Percentiles rank a stretch among this genome's conserved stretches.
phyloP scores from a whole-genome alignment of 495 filamentous ascomycete species.

The Aspergillus campestris region DNA sequence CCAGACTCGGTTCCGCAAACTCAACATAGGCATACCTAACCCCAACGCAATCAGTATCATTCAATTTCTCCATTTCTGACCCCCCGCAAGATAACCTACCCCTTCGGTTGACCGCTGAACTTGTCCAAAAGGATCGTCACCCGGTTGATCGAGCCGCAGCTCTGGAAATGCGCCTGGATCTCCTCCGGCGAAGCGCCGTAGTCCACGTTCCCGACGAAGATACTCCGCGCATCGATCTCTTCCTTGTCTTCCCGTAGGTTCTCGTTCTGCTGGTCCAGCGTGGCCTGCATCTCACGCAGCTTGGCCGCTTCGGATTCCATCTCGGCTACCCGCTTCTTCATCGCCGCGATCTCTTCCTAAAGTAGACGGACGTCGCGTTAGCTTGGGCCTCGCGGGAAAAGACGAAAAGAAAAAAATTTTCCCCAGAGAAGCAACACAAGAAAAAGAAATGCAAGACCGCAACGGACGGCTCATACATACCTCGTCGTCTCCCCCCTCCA shows the following conservation, averaged over 20 bases:
- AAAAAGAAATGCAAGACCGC: not conserved
- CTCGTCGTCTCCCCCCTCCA: conserved; percentile 37
- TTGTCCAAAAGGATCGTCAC: conserved; percentile 98
- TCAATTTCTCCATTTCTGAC: conserved; percentile 21
- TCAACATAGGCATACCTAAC: conserved; percentile 96
- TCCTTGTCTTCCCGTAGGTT: conserved; percentile 88
- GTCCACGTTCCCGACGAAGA: conserved; percentile 99
- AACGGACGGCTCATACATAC: too few species aligned
- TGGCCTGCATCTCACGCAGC: conserved; percentile 91
- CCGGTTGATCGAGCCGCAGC: conserved; percentile 93
- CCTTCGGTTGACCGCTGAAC: conserved; percentile 96
- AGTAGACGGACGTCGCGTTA: conserved; percentile 2
- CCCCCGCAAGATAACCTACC: conserved; percentile 49
- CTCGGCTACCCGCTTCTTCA: conserved; percentile 96
- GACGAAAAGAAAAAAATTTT: not conserved
- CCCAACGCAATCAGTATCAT: conserved; percentile 36
- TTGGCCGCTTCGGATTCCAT: conserved; percentile 98
- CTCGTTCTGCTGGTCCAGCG: conserved; percentile 73
- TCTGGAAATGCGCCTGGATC: conserved; percentile 98
- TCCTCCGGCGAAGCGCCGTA: conserved; percentile 97
- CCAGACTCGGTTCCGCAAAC: conserved; percentile 89
- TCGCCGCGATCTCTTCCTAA: conserved; percentile 91
- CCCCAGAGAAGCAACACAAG: not conserved
- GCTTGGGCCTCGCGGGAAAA: not conserved
- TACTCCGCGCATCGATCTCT: conserved; percentile 88